These are phyloP conservation scores for Volvox africanus DNA, from an alignment of 139 green algal genomes.

Conservation along the genomic window DNA sequence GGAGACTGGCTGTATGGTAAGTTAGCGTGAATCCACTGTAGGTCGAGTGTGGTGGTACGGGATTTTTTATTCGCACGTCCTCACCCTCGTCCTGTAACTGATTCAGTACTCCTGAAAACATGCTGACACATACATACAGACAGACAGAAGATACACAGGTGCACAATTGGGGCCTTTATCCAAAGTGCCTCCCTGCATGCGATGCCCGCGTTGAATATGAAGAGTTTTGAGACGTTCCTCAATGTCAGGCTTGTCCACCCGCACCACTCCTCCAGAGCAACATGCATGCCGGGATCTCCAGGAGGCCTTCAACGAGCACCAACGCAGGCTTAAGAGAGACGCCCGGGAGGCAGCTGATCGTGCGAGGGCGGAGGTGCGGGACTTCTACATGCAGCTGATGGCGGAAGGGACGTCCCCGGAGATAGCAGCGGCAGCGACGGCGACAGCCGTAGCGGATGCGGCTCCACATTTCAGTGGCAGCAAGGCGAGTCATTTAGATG, in stretches of 20 bases:
- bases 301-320: slow-evolving; percentile 44
- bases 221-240: too few species aligned
- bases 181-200: background rate
- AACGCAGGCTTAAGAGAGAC: slow-evolving; percentile 16
- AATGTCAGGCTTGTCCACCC: background rate
- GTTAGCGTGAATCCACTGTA: background rate
- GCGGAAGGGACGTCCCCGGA: background rate
- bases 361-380: background rate
- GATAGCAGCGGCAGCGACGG: background rate
- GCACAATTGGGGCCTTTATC: background rate
- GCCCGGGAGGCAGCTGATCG: slow-evolving; percentile 2
- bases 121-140: background rate
- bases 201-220: too few species aligned
- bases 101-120: background rate
- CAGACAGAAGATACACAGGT: background rate
- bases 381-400: background rate
- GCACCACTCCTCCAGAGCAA: slow-evolving; percentile 20
- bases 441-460: background rate
- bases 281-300: slow-evolving; percentile 38
- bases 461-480: background rate
- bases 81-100: background rate
- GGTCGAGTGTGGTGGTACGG: too few species aligned
- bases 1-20: slow-evolving; percentile 50
- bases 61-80: background rate
- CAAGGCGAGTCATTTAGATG: background rate